These are phyloP conservation scores for Rhodamnia argentea DNA, from an alignment of 345 rosid species.

Conservation along the genomic window DNA sequence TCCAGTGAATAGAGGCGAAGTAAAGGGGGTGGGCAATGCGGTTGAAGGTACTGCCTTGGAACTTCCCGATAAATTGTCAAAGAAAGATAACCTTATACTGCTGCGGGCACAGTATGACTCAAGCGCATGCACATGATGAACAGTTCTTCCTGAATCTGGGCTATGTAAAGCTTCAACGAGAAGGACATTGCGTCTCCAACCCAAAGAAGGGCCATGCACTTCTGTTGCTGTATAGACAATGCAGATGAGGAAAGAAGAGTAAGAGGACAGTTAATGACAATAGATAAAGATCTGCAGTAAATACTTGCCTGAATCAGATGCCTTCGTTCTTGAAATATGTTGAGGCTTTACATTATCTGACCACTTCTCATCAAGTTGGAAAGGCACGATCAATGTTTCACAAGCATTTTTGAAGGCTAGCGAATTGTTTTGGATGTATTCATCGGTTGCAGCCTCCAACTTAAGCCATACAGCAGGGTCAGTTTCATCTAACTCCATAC, in stretches of 20 bases:
- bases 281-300: neutral
- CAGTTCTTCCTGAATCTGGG: constrained; percentile 71
- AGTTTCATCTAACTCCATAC: constrained; percentile 98
- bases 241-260: constrained; percentile 8
- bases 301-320: constrained; percentile 16
- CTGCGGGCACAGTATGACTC: constrained; percentile 71
- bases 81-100: constrained; percentile 59
- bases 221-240: constrained; percentile 23
- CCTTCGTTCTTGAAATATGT: constrained; percentile 21
- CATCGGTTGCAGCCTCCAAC: constrained; percentile 77
- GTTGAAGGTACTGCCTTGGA: constrained; percentile 44
- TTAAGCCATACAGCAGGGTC: constrained; percentile 94
- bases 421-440: constrained; percentile 66
- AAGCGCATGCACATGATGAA: constrained; percentile 84
- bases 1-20: constrained; percentile 82
- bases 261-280: constrained; percentile 1
- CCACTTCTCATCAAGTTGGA: constrained; percentile 64
- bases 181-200: constrained; percentile 91
- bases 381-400: constrained; percentile 70
- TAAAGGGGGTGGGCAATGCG: constrained; percentile 73
- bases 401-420: constrained; percentile 59
- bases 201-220: constrained; percentile 63
- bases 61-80: constrained; percentile 50
- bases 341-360: constrained; percentile 48
- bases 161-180: constrained; percentile 93